Evolutionary conservation across 2,329 filamentous ascomycete genomes (phyloP), one percentile per base, ranked within the genome.

Genomic region (Chalaropsis thielavioides): DNA sequence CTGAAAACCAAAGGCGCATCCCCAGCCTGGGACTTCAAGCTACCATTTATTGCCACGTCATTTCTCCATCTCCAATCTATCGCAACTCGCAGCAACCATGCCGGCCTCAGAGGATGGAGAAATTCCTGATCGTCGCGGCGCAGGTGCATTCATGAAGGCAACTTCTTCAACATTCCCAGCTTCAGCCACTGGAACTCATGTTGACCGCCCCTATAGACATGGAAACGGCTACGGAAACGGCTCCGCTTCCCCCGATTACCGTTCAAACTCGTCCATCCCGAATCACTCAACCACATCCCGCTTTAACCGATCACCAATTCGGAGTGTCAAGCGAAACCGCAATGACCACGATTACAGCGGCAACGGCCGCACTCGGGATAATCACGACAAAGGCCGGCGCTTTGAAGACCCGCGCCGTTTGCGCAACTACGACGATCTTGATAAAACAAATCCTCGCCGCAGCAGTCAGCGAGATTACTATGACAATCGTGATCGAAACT

Each of bases 191-290:
- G 82, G 85, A 87, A 86, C 79, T 83, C 85, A 82, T 83, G 86
- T 95, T 95, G 89, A 95, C 90, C 88, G 87, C 84, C 85, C 81
- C 82, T 83, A 88, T 88, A 95, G 90, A 92, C 38, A 62, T 62
- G 44, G 41, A 6, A 62, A 46, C 24, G 41, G 60, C 27, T 62
- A 49, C n/a, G 40, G 24, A 31, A 19, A 44, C 27, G 40, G 60
- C 24, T 77, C 76, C 70, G 77, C 75, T 73, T 84, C 83, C 68
- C 83, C 83, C 70, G 54, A 58, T 35, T 35, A n/a, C 6, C 54
- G 54, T 35, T 10, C 54, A 8, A 31, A 58, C 15, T 58, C 54
- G 54, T 35, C 54, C 3, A 17, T 58, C 27, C 13, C 27, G 24
- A 38, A 58, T 38, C 54, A 58, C n/a, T 7, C 54, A 19, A n/a